Percentiles rank a stretch among this genome's conserved stretches.
These are phyloP conservation scores for Trichoderma sp. DNA, from an alignment of 2,329 filamentous ascomycete species.

Conservation along the genomic window DNA sequence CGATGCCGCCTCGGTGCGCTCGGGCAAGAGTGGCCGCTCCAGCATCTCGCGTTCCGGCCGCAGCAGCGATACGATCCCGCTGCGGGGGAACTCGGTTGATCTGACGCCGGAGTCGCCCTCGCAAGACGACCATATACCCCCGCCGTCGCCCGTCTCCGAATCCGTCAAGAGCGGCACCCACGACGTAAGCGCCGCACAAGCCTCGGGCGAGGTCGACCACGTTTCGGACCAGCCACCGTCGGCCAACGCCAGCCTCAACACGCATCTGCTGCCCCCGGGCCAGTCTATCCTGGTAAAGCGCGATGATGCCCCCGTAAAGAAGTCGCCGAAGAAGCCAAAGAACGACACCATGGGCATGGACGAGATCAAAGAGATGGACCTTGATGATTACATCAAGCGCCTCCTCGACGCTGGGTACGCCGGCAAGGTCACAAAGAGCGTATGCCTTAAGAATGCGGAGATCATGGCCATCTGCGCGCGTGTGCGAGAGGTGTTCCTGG, in stretches of 20 bases:
- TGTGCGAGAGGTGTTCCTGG: constrained; percentile 84
- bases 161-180: constrained; percentile 71
- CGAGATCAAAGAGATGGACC: constrained; percentile 86
- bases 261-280: constrained; percentile 69
- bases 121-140: constrained; percentile 57
- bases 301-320: constrained; percentile 67
- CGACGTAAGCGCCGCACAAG: constrained; percentile 78
- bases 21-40: constrained; percentile 63
- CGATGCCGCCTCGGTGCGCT: constrained; percentile 76
- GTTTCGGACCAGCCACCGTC: constrained; percentile 89
- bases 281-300: constrained; percentile 89
- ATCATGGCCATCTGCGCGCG: constrained; percentile 91
- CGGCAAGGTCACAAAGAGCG: constrained; percentile 95
- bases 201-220: constrained; percentile 87
- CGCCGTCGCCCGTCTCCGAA: constrained; percentile 86
- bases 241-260: constrained; percentile 60
- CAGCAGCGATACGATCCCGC: constrained; percentile 46
- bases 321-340: constrained; percentile 47
- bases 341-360: constrained; percentile 73
- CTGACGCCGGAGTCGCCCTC: constrained; percentile 49
- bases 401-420: constrained; percentile 93
- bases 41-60: constrained; percentile 51
- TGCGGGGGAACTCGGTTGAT: constrained; percentile 48
- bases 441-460: constrained; percentile 96
- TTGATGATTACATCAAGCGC: constrained; percentile 96